Evolutionary conservation across 148 eudicot species (phyloP).

Genomic region (Diospyros lotus): DNA sequence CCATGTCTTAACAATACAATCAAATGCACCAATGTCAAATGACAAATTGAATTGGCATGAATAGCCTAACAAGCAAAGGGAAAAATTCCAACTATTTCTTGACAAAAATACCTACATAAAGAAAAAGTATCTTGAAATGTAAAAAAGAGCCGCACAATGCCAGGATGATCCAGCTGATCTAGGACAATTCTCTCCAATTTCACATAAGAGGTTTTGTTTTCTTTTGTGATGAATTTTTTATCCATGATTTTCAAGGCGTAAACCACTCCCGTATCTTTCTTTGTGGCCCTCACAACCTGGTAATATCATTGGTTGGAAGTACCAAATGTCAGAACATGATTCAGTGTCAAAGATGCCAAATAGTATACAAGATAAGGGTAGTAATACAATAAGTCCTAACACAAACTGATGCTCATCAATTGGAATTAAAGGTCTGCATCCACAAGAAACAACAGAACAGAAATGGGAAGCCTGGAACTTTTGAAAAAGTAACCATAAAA

Average conservation of each 20-base stretch:
- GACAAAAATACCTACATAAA: conserved; percentile 62
- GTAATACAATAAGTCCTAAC: background rate
- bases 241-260: conserved; percentile 99
- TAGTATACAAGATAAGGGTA: background rate
- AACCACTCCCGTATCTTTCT: conserved; percentile 81
- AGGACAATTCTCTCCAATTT: conserved; percentile 93
- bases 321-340: no score
- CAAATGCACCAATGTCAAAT: conserved; percentile 9
- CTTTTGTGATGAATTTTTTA: conserved; percentile 94
- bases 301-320: conserved; percentile 1
- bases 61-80: background rate
- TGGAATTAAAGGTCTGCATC: no score
- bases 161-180: conserved; percentile 96
- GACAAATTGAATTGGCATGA: no score
- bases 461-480: no score
- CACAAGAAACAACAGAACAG: no score
- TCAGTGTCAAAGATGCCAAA: background rate
- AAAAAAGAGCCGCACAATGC: conserved; percentile 81
- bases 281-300: conserved; percentile 91
- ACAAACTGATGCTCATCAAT: no score
- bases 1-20: conserved; percentile 75
- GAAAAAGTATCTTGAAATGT: conserved; percentile 96
- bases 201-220: conserved; percentile 96
- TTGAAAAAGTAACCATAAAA: no score
- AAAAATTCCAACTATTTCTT: background rate